phyloP scores from a whole-genome alignment of 805 yeast genomes.

The Yamadazyma scolyti region DNA sequence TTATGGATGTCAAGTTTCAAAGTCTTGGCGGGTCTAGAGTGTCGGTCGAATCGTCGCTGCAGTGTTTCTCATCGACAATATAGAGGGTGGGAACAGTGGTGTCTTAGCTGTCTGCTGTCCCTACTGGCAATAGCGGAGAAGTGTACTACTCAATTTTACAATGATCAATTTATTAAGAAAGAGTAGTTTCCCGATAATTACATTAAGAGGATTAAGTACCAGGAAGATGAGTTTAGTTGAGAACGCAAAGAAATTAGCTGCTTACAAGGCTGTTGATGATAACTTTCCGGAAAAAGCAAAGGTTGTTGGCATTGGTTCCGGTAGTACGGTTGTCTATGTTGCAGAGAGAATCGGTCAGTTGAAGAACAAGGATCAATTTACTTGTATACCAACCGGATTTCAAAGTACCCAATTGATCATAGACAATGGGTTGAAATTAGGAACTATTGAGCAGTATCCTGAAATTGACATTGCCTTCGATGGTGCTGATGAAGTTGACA shows the following conservation, averaged over 20 bases:
- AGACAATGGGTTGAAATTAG: constrained; percentile 73
- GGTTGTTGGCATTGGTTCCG: constrained; percentile 92
- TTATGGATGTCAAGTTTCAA: too few relatives aligned
- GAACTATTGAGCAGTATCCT: constrained; percentile 80
- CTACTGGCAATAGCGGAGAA: too few relatives aligned
- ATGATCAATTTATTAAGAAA: too few relatives aligned
- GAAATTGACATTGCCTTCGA: constrained; percentile 90
- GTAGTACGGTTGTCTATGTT: constrained; percentile 94
- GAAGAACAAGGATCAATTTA: constrained; percentile 48
- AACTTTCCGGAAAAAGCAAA: constrained; percentile 65
- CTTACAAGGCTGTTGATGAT: constrained; percentile 88
- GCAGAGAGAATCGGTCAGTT: constrained; percentile 89
- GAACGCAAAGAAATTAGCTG: constrained; percentile 85
- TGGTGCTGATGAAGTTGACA: constrained; percentile 97
- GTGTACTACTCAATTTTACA: too few relatives aligned
- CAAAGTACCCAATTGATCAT: constrained; percentile 86
- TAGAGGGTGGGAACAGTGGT: too few relatives aligned
- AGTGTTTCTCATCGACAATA: too few relatives aligned
- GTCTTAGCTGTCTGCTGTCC: too few relatives aligned
- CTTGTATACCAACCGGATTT: constrained; percentile 95
- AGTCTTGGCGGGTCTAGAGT: too few relatives aligned
- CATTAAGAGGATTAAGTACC: too few relatives aligned
- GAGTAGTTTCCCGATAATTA: too few relatives aligned
- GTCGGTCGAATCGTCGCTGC: too few relatives aligned
- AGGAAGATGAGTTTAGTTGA: constrained; percentile 44